Base-by-base conservation (phyloP, 768 basidiomycete genomes). In the Sistotremastrum niveocremeum region DNA sequence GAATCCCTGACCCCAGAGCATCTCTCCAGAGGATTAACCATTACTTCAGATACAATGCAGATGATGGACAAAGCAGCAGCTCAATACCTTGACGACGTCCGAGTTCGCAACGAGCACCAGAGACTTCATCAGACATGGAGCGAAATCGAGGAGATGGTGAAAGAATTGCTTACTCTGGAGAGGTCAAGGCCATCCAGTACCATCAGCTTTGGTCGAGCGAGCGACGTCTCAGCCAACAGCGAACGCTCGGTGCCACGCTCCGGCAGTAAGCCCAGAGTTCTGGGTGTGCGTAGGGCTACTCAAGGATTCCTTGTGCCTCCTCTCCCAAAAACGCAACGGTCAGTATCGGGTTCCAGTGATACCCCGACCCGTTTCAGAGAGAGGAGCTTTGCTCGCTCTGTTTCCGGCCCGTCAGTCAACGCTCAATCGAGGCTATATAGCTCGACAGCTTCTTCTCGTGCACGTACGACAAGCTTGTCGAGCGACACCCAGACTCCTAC, bases 371-470 rank as follows among this genome's bases (percentile, higher is more conserved):
- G 81, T 29, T 20, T 66, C 79, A 7, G 66, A 71, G 4, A 86
- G 81, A 46, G 71, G 74, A 49, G 46, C 77, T 51, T 83, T 82
- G 2, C 66, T 45, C 74, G 87, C 45, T 82, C 84, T 10, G 74
- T 79, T 11, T 86, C 86, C 20, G 84, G 84, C 30, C 77, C 83
- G 7, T 61, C 73, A 47, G 59, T 58, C 37, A 53, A 67, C n/a
- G 63, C 71, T 12, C 56, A 65, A 20, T 54, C 62, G 9, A 60
- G 64, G 12, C 43, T 84, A 12, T 70, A 72, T 49, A 66, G 67
- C 32, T 71, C 86, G 4, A 90, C 87, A 6, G 85, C 79, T 59
- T 72, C 87, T 33, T 89, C 87, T n/a, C 76, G 87, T 32, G 87
- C 89, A 55, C 73, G 87, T 20, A 87, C 85, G 20, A 63, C 70